Conservation (phyloP, 345 rosid species). For the Raphanus raphanistrum region DNA sequence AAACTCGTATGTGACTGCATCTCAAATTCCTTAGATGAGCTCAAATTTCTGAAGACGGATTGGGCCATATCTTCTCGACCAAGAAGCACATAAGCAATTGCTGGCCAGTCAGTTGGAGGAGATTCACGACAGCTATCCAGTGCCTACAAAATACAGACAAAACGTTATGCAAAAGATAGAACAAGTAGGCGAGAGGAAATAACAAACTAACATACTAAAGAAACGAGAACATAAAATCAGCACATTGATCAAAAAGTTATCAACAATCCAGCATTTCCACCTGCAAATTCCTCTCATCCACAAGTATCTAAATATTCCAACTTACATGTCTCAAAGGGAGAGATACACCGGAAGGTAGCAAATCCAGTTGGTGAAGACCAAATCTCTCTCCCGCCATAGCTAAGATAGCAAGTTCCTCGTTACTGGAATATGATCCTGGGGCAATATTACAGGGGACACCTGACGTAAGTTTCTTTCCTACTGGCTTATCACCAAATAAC, state of each 20-base stretch:
- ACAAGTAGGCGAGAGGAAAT: slow-evolving; percentile 6
- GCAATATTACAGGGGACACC: slow-evolving; percentile 81
- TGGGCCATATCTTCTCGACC: slow-evolving; percentile 93
- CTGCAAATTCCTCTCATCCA: slow-evolving; percentile 10
- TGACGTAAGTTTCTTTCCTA: slow-evolving; percentile 62
- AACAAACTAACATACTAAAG: slow-evolving; percentile 11
- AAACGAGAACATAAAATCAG: slow-evolving; percentile 8
- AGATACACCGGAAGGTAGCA: slow-evolving; percentile 83
- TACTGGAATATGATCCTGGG: slow-evolving; percentile 64
- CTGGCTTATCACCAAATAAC: slow-evolving; percentile 71
- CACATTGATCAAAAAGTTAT: not conserved
- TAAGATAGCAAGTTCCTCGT: slow-evolving; percentile 80
- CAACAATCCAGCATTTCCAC: slow-evolving; percentile 18
- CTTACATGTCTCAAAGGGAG: slow-evolving; percentile 98
- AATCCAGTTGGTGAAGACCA: slow-evolving; percentile 86
- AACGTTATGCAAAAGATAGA: slow-evolving; percentile 21
- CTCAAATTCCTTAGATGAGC: slow-evolving; percentile 60
- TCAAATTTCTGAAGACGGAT: slow-evolving; percentile 50
- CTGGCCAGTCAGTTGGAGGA: slow-evolving; percentile 96
- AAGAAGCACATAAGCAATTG: slow-evolving; percentile 86
- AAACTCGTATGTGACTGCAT: slow-evolving; percentile 56
- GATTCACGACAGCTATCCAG: slow-evolving; percentile 88
- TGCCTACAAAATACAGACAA: slow-evolving; percentile 55
- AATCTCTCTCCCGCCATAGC: slow-evolving; percentile 97
- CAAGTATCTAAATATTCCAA: slow-evolving; percentile 20